Base-by-base conservation (phyloP, 1,139 yeast species). In the Suhomyces atakaporum region DNA sequence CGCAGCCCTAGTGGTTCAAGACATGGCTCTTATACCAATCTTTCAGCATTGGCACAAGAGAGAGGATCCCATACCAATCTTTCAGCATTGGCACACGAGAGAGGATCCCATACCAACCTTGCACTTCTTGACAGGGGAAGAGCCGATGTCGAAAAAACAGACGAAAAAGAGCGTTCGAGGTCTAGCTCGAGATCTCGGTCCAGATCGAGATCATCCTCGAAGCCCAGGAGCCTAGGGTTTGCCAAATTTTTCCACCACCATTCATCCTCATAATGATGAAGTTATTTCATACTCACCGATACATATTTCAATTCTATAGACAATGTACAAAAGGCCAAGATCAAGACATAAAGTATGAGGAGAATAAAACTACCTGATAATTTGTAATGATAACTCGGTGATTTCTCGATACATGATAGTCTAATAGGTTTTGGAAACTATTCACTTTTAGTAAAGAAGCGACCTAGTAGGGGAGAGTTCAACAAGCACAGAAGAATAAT, bases 191-290 rank as follows among this genome's bases (percentile, higher is more conserved):
- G 43, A 4, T 46, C n/a, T n/a, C n/a, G n/a, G n/a, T n/a, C 54
- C 3, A 34, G 50, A 16, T 50, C 57, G 3, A 39, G 53, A 12
- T 52, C 56, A 3, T 44, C 54, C 13, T 50, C 58, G 13, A 48
- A 44, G 28, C 46, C 56, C 11, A 44, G 52, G 34, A 13, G 23
- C 13, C 9, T 14, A 4, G 49, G 56, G 13, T 51, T 57, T 34
- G 44, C 57, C 29, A 52, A 49, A 27, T 48, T 54, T 22, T 56
- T 57, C 38, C 50, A 46, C 20, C 43, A 34, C 24, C 36, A 40
- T 13, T 36, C 23, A 33, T 24, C 28, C 32, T 18, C 8, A 6
- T 18, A 18, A 8, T 18, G 20, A 18, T n/a, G n/a, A n/a, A n/a
- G n/a, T n/a, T n/a, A n/a, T n/a, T n/a, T n/a, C n/a, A n/a, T n/a